phyloP scores from a whole-genome alignment of 306 rosid genomes.

The Pterocarpus santalinus region DNA sequence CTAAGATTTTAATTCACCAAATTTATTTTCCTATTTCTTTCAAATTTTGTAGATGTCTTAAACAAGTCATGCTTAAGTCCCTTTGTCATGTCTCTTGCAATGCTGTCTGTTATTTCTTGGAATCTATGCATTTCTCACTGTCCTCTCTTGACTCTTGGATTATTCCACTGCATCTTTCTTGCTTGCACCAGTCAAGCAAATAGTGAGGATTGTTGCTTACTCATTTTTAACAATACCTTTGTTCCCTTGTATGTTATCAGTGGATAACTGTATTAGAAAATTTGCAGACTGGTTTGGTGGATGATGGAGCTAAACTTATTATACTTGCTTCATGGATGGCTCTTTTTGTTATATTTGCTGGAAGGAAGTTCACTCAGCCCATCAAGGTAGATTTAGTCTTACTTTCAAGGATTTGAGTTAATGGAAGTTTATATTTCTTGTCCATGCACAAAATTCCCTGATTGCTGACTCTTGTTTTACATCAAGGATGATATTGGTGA shows the following conservation, averaged over 20 bases:
- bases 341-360: slow-evolving; percentile 81
- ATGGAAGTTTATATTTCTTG: not conserved
- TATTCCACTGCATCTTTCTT: slow-evolving; percentile 21
- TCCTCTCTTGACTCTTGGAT: not conserved
- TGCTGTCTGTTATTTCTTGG: slow-evolving; percentile 7
- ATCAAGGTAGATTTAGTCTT: slow-evolving; percentile 67
- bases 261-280: slow-evolving; percentile 37
- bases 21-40: slow-evolving; percentile 15
- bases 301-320: slow-evolving; percentile 71
- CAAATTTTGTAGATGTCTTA: not conserved
- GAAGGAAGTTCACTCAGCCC: slow-evolving; percentile 92
- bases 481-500: slow-evolving; percentile 92
- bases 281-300: slow-evolving; percentile 85
- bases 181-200: slow-evolving; percentile 20
- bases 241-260: slow-evolving; percentile 17
- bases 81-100: not conserved
- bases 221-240: not conserved
- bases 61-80: not conserved
- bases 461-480: slow-evolving; percentile 36
- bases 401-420: slow-evolving; percentile 17
- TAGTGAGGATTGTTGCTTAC: slow-evolving; percentile 8
- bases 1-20: not conserved
- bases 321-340: slow-evolving; percentile 81
- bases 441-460: slow-evolving; percentile 19
- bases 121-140: not conserved